phyloP scores from a whole-genome alignment of 345 rosid genomes.

The Hypericum perforatum region DNA sequence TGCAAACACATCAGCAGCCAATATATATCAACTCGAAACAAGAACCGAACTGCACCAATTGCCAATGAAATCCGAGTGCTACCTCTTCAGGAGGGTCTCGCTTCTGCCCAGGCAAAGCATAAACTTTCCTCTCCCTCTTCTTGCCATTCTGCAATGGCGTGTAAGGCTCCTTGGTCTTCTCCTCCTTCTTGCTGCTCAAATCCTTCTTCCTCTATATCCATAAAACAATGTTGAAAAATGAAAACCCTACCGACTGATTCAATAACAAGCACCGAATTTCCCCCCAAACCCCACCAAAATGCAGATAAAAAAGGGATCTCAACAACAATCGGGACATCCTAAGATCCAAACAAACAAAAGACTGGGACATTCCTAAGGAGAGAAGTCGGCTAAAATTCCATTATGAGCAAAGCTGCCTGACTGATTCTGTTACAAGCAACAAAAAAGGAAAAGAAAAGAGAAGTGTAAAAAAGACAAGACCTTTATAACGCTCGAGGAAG shows the following conservation, averaged over 20 bases:
- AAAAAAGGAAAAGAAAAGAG: neutral
- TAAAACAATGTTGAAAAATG: conserved; percentile 16
- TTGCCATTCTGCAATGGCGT: conserved; percentile 23
- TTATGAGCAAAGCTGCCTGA: too few species aligned
- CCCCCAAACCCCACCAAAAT: too few species aligned
- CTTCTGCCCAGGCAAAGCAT: conserved; percentile 85
- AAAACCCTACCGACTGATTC: conserved; percentile 8
- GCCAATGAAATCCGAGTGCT: conserved; percentile 8
- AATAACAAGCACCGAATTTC: conserved; percentile 15
- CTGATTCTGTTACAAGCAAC: neutral
- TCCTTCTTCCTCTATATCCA: conserved; percentile 26
- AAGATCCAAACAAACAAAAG: conserved; percentile 13
- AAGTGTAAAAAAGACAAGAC: conserved; percentile 14
- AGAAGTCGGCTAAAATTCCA: neutral
- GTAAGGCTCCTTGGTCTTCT: conserved; percentile 22
- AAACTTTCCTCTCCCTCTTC: conserved; percentile 73
- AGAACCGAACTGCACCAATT: neutral
- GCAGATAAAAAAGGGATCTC: conserved; percentile 5
- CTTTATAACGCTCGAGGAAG: conserved; percentile 28
- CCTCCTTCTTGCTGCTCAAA: conserved; percentile 38
- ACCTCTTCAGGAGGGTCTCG: conserved; percentile 81
- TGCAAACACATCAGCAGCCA: conserved; percentile 29
- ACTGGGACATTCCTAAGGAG: conserved; percentile 3
- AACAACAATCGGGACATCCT: too few species aligned
- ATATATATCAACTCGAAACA: neutral